Evolutionary conservation across 1,284 basidiomycete genomes (phyloP), one percentile per base, ranked within the genome.

Genomic region (Lentinus polychrous): DNA sequence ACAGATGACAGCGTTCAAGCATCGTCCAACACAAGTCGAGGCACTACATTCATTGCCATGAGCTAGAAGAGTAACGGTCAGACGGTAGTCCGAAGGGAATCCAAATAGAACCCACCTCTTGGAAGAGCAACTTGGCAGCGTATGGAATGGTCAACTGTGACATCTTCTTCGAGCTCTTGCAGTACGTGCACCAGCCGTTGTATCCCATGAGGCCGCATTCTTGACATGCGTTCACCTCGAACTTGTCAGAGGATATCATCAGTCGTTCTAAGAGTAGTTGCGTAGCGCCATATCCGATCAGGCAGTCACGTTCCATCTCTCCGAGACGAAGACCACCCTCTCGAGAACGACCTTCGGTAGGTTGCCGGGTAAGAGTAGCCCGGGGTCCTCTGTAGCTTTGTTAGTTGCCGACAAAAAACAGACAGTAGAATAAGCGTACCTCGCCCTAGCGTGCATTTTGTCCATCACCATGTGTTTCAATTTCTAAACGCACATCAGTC

Each of bases 391-490:
- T 91, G 65, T 20, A 12, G 39, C 18, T 22, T 3, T 40, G 8
- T 22, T 37, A 20, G 20, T 22, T 40, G 39, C 39, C 17, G 17
- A 40, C 18, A 18, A 7, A 15, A n/a, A 18, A 12, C 35, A 37
- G 35, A 37, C 35, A 37, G 10, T 22, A 14, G 22, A 27, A 5
- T 10, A 27, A 17, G 43, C 48, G 37, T 64, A 86, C 90, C 91
- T 86, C 43, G 94, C 93, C 54, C 96, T 86, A 55, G 96, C 96
- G 61, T 99, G 96, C 96, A 99, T 99, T 76, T 99, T 99, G 74
- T 98, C 94, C 84, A 96, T 91, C 52, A 98, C 94, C 93, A 95
- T 96, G 71, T 94, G 93, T 73, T 27, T 92, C 85, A 86, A 49
- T 22, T 41, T 31, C 41, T 35, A 52, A 34, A 58, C n/a, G 42